These are phyloP conservation scores for Hypocrella siamensis DNA, from an alignment of 2,329 filamentous ascomycete species.

Conservation along the genomic window DNA sequence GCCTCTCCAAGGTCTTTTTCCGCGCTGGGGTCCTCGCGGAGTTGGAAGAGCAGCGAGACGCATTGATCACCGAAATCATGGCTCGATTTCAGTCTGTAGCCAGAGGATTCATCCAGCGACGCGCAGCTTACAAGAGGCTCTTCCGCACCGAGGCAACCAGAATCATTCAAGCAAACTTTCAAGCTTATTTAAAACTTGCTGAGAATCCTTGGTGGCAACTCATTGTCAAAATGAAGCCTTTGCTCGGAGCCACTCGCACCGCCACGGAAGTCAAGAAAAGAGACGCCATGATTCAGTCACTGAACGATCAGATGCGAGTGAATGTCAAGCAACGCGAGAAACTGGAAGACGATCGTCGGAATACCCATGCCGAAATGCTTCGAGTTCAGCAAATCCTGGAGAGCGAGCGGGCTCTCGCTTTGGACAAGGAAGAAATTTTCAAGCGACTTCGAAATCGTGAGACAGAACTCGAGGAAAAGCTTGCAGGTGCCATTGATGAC, in stretches of 20 bases:
- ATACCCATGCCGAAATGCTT: constrained; percentile 73
- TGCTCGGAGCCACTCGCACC: constrained; percentile 81
- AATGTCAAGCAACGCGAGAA: constrained; percentile 62
- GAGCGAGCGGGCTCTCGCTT: constrained; percentile 82
- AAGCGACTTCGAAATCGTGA: constrained; percentile 89
- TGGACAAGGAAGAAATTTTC: constrained; percentile 99
- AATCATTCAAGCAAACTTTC: constrained; percentile 90
- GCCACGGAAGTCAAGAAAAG: constrained; percentile 88
- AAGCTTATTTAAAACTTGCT: constrained; percentile 77
- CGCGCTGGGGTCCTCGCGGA: constrained; percentile 89
- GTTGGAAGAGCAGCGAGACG: constrained; percentile 87
- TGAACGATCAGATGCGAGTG: constrained; percentile 69
- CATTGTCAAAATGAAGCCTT: constrained; percentile 84
- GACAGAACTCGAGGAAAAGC: constrained; percentile 79
- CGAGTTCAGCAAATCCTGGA: constrained; percentile 88
- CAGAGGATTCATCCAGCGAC: constrained; percentile 74
- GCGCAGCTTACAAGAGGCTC: constrained; percentile 79
- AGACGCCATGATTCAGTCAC: constrained; percentile 79
- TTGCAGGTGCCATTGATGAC: constrained; percentile 81
- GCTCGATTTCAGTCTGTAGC: constrained; percentile 83
- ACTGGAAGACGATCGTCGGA: constrained; percentile 80
- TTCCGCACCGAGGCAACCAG: constrained; percentile 89
- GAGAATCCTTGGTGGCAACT: constrained; percentile 96
- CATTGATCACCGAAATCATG: constrained; percentile 88
- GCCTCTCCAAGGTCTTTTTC: constrained; percentile 96